Conservation (phyloP, 2,329 filamentous ascomycete genomes). For the Exutisphaerella laricina region DNA sequence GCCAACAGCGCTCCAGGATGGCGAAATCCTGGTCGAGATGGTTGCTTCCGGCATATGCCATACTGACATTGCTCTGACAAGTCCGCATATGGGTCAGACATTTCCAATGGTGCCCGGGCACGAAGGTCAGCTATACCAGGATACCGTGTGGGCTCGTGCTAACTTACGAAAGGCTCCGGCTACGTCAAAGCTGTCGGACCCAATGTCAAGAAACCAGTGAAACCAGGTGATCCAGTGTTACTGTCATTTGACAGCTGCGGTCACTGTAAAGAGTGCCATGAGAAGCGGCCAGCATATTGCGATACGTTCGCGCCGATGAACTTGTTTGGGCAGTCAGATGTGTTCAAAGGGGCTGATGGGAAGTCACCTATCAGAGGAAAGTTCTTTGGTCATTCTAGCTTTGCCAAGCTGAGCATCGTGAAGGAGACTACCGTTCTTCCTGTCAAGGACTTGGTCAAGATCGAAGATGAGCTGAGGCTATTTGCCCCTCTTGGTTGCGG, state of each 20-base stretch:
- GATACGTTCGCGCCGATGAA: conserved; percentile 21
- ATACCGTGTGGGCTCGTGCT: neutral
- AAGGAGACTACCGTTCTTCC: conserved; percentile 23
- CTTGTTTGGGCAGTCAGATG: conserved; percentile 16
- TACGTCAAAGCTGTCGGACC: conserved; percentile 41
- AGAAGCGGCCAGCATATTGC: conserved; percentile 21
- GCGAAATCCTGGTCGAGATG: conserved; percentile 27
- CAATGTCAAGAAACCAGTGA: conserved; percentile 26
- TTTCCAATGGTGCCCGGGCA: conserved; percentile 26
- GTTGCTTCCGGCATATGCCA: conserved; percentile 27
- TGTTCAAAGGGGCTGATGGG: conserved; percentile 15
- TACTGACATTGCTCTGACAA: conserved; percentile 23
- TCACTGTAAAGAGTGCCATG: conserved; percentile 18
- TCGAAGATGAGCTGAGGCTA: conserved; percentile 22
- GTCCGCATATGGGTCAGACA: conserved; percentile 14
- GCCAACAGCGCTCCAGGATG: conserved; percentile 16
- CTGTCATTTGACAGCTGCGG: conserved; percentile 23
- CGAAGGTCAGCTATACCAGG: conserved; percentile 14
- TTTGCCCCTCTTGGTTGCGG: conserved; percentile 27
- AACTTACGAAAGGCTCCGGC: conserved; percentile 32
- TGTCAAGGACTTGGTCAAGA: conserved; percentile 19
- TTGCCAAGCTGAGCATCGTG: conserved; percentile 22
- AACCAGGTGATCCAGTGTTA: conserved; percentile 23
- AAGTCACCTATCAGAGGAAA: conserved; percentile 18
- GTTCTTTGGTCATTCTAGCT: conserved; percentile 27